Evolutionary conservation across 1,139 yeast species (phyloP).

Genomic region (Cylindricascospora bacillispora): DNA sequence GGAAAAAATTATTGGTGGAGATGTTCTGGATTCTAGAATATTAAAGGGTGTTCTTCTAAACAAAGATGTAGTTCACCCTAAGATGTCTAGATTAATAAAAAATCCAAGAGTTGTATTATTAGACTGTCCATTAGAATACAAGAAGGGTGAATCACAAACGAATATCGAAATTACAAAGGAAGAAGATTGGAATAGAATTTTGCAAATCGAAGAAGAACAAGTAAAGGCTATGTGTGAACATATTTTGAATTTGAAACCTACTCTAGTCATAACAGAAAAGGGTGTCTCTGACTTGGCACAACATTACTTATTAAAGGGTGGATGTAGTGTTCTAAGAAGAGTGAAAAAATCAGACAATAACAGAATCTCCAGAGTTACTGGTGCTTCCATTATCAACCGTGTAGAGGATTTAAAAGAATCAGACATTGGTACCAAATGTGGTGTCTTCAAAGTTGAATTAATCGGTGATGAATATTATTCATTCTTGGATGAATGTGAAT

Average conservation of each 20-base stretch:
- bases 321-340: constrained; percentile 86
- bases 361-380: constrained; percentile 94
- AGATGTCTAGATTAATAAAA: constrained; percentile 81
- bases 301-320: constrained; percentile 87
- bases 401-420: constrained; percentile 86
- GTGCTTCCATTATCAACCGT: constrained; percentile 93
- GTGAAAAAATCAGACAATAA: constrained; percentile 93
- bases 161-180: constrained; percentile 95
- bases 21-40: constrained; percentile 76
- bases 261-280: constrained; percentile 91
- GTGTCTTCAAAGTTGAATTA: constrained; percentile 81
- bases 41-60: constrained; percentile 87
- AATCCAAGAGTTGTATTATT: constrained; percentile 80
- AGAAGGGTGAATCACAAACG: constrained; percentile 98
- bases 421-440: constrained; percentile 84
- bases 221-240: constrained; percentile 79
- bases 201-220: constrained; percentile 97
- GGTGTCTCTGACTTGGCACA: constrained; percentile 98
- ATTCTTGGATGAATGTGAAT: constrained; percentile 62
- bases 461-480: constrained; percentile 98
- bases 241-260: constrained; percentile 77
- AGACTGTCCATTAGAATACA: constrained; percentile 96
- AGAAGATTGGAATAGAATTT: constrained; percentile 89
- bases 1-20: constrained; percentile 97
- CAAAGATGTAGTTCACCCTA: constrained; percentile 96